A percentile compares a stretch with the other conserved stretches of the same genome.
These are phyloP conservation scores for Neospora caninum DNA, from an alignment of 169 alveolate genomes.

Conservation along the genomic window DNA sequence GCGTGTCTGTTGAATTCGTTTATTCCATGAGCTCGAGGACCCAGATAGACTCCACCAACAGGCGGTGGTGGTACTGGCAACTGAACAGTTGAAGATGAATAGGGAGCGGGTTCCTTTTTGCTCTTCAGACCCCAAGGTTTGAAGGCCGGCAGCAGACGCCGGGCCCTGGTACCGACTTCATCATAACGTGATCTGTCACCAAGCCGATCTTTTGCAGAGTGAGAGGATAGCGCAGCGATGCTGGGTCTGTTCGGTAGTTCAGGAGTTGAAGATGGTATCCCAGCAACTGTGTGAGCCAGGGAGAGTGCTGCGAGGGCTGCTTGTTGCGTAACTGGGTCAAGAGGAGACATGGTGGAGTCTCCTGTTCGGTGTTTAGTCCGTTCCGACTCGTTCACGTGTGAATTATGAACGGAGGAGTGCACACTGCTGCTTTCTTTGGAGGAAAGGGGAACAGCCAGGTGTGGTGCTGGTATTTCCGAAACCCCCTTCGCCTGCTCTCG, in stretches of 20 bases:
- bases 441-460: background rate
- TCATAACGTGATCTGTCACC: background rate
- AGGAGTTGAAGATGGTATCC: background rate
- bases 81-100: background rate
- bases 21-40: background rate
- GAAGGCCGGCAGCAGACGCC: conserved; percentile 23
- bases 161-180: background rate
- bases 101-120: conserved; percentile 29
- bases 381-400: background rate
- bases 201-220: background rate
- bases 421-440: background rate
- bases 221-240: background rate
- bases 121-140: conserved; percentile 26
- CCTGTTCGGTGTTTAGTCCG: background rate
- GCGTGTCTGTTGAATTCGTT: background rate
- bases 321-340: background rate
- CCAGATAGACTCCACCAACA: background rate
- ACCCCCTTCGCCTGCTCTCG: background rate
- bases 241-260: background rate
- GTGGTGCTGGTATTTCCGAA: background rate
- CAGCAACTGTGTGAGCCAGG: background rate
- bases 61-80: conserved; percentile 15
- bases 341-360: background rate
- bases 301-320: background rate
- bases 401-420: background rate